phyloP scores from a whole-genome alignment of 371 early-diverging fungal genomes.

The Mucor sp. region DNA sequence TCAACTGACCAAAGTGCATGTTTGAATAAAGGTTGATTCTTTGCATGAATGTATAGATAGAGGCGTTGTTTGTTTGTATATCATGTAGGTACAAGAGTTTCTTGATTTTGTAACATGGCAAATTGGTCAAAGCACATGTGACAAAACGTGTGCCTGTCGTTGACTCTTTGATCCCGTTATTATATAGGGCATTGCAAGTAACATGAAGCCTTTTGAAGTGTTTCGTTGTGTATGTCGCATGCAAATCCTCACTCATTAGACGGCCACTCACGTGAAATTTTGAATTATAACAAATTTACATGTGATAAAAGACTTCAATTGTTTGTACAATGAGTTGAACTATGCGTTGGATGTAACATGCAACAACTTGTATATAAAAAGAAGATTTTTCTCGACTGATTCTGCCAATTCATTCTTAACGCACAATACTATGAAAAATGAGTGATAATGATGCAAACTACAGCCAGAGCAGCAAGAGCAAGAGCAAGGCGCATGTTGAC shows the following conservation, averaged over 20 bases:
- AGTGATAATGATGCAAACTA: not conserved
- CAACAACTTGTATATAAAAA: not conserved
- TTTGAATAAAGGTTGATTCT: not conserved
- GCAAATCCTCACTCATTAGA: conserved; percentile 8
- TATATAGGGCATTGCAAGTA: not conserved
- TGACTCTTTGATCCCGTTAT: not conserved
- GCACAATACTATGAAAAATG: not conserved
- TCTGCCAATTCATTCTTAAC: not conserved
- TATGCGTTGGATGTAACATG: not conserved
- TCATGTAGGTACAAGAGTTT: not conserved
- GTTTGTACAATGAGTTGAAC: conserved; percentile 1
- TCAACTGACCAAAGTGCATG: not conserved
- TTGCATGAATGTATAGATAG: not conserved
- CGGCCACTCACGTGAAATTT: conserved; percentile 13
- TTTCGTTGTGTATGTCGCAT: conserved; percentile 14
- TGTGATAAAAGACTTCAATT: not conserved
- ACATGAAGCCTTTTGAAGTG: not conserved
- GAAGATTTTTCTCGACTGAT: not conserved
- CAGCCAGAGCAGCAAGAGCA: not conserved
- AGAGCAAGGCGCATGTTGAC: not conserved
- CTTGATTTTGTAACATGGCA: not conserved
- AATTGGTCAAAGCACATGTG: conserved; percentile 13
- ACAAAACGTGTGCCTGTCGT: not conserved
- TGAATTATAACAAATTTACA: not conserved
- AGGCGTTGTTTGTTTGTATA: not conserved